Evolutionary conservation across 2,329 filamentous ascomycete genomes (phyloP), one percentile per base, ranked within the genome.

Genomic region (Exophiala spinifera): DNA sequence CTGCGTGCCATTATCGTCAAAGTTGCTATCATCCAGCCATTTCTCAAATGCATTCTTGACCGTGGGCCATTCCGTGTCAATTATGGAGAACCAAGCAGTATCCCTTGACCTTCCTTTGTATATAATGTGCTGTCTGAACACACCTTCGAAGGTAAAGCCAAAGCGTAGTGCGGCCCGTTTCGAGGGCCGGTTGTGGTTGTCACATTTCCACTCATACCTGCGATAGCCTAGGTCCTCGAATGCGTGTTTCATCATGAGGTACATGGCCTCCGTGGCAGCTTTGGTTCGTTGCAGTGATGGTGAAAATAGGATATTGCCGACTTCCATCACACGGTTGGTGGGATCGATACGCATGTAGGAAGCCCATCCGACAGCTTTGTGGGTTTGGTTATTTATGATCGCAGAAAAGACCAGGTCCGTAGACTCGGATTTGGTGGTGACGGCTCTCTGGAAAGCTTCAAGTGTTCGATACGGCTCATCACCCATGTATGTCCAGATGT

Each of bases 121-220:
- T 25, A 86, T 72, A 76, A 84, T 76, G 64, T 87, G 82, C 57
- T 83, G 80, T 49, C 82, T 73, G 57, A 86, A 85, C 0, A 76
- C 62, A 0, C 84, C 84, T 65, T 87, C 84, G 61, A 70, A 81
- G 0, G 66, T 66, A 60, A 86, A 87, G 0, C 84, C 84, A 7
- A 85, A 65, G 2, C 84, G 70, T 60, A 69, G 53, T 0, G 84
- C 84, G 0, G 84, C 83, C 3, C 74, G 69, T 13, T 74, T 69
- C 42, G 80, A 84, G 0, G 76, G 71, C 33, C 61, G 70, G 63
- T 87, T 87, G 10, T 82, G 68, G 14, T 73, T 61, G 63, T 86
- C 77, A 49, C 80, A 82, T 62, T 86, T 87, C 83, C 84, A 87
- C 65, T 86, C 83, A 3, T 84, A 76, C 6, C 84, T 72, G 3